A percentile compares a stretch with the other conserved stretches of the same genome.
phyloP scores from a whole-genome alignment of 2,329 filamentous ascomycete species.

The Ceratocystis variospora region DNA sequence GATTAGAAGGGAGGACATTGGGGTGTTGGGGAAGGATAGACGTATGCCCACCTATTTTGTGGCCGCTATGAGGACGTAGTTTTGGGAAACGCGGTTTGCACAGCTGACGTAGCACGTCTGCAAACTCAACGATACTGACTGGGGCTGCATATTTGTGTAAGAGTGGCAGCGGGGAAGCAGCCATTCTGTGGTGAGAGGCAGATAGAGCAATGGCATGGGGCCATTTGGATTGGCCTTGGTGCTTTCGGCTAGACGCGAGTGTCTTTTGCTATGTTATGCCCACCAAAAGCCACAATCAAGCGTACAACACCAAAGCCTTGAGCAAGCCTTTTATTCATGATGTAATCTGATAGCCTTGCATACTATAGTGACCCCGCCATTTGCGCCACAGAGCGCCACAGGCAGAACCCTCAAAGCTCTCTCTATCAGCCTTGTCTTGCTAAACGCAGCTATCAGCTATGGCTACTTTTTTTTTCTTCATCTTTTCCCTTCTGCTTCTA shows the following conservation, averaged over 20 bases:
- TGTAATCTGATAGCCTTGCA: too few relatives aligned
- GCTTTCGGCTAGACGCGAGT: not conserved
- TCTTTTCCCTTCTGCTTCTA: not conserved
- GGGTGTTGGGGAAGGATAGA: not conserved
- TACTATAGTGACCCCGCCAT: not conserved
- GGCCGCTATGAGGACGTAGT: not conserved
- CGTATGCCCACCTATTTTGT: slow-evolving; percentile 4
- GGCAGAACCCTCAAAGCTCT: not conserved
- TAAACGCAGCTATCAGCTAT: not conserved
- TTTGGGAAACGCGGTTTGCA: not conserved
- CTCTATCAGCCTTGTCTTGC: not conserved
- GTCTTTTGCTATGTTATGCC: not conserved
- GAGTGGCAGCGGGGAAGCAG: not conserved
- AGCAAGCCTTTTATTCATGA: too few relatives aligned
- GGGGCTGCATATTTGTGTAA: not conserved
- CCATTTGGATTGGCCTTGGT: not conserved
- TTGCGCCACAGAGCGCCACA: too few relatives aligned
- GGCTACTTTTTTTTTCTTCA: not conserved
- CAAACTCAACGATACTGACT: slow-evolving; percentile 4
- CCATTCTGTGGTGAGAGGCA: not conserved
- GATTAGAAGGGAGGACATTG: not conserved
- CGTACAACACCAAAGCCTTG: too few relatives aligned
- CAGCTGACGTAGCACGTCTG: slow-evolving; percentile 5
- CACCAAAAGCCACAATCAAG: too few relatives aligned
- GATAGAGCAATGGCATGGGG: not conserved